Base-by-base conservation (phyloP, 2,329 filamentous ascomycete species). In the Aspergillus tanneri region DNA sequence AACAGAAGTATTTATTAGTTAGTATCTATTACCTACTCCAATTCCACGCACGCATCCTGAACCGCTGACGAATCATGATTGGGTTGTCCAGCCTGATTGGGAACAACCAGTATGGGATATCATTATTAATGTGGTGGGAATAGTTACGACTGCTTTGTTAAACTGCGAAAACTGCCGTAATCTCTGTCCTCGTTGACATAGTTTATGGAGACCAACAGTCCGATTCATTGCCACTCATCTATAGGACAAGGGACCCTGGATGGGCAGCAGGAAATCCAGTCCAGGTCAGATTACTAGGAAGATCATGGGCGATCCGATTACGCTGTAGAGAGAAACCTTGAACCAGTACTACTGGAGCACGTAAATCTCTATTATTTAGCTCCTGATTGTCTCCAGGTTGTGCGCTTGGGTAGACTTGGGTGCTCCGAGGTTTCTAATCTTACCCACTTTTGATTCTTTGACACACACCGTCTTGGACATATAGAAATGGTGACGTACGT, bases 261-360 rank as follows among this genome's bases (percentile, higher is more conserved):
- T 14, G 19, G 28, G 21, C 14, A 38, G 9, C 21, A 14, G 19
- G 10, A 9, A 14, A 19, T 22, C 18, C 22, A 24, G 19, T 16
- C 11, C 30, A 34, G 30, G 40, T 43, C 40, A 34, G 40, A 43
- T 43, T 16, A 27, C 27, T 27, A 30, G 28, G 49, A 43, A 50
- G 49, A 54, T 54, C 50, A 42, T 44, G 53, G 24, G 53, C 48
- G 52, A 52, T 44, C 42, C 46, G 44, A 44, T 50, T 40, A n/a
- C n/a, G n/a, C n/a, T n/a, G n/a, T n/a, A 50, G 47, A 28, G 27
- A 9, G 40, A 47, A 49, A 39, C 34, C 40, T 50, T 43, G 19
- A n/a, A 14, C 40, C 43, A 32, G 18, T 12, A 32, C 23, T 36
- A 27, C 16, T 36, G 30, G 30, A 10, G 14, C 30, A 34, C 14